phyloP scores from a whole-genome alignment of 1,284 basidiomycete species.

The Marasmius oreades region DNA sequence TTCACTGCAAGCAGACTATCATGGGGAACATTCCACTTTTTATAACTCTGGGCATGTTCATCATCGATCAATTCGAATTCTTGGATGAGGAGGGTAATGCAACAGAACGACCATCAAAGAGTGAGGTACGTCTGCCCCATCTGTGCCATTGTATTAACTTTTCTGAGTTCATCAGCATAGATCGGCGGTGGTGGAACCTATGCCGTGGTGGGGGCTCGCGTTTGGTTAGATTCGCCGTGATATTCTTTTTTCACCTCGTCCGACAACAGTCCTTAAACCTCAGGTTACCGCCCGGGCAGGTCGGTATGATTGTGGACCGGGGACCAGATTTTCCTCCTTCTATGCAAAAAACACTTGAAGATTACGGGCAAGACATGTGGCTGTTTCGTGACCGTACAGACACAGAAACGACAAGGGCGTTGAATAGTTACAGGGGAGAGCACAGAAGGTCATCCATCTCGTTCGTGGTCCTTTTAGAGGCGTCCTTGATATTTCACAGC shows the following conservation, averaged over 20 bases:
- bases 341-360: slow-evolving; percentile 55
- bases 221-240: slow-evolving; percentile 53
- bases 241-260: not conserved
- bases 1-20: not conserved
- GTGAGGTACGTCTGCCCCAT: slow-evolving; percentile 43
- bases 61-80: slow-evolving; percentile 79
- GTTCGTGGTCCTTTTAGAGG: slow-evolving; percentile 3
- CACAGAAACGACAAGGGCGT: slow-evolving; percentile 63
- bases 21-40: slow-evolving; percentile 34
- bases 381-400: slow-evolving; percentile 62
- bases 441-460: slow-evolving; percentile 51
- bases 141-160: slow-evolving; percentile 8
- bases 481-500: slow-evolving; percentile 3
- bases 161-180: slow-evolving; percentile 38
- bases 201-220: slow-evolving; percentile 72
- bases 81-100: slow-evolving; percentile 51
- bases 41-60: slow-evolving; percentile 83
- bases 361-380: slow-evolving; percentile 79
- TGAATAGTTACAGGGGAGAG: slow-evolving; percentile 79
- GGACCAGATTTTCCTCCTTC: slow-evolving; percentile 73
- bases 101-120: slow-evolving; percentile 36
- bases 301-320: slow-evolving; percentile 84
- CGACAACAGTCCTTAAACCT: slow-evolving; percentile 1
- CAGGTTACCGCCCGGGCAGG: slow-evolving; percentile 59
- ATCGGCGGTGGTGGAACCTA: slow-evolving; percentile 91